Evolutionary conservation across 257 asterid genomes (phyloP).

Genomic region (Lantana camara): DNA sequence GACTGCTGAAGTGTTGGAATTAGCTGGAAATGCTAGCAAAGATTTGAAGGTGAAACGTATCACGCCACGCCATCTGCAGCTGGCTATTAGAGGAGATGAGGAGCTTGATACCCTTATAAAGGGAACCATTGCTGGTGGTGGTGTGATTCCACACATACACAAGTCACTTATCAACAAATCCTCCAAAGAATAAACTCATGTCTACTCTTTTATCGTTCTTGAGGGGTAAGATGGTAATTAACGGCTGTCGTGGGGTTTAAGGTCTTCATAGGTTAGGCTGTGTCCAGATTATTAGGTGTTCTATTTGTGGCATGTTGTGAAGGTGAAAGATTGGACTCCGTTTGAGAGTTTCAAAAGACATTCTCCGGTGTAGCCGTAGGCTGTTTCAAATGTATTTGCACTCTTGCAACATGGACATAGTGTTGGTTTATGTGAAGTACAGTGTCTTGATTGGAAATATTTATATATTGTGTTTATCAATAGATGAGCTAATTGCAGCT

Average conservation of each 20-base stretch:
- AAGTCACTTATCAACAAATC: conserved; percentile 57
- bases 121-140: conserved; percentile 56
- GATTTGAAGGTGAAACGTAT: conserved; percentile 56
- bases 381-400: conserved; percentile 5
- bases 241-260: conserved; percentile 1
- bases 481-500: neutral
- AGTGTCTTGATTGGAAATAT: conserved; percentile 10
- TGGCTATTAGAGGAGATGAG: conserved; percentile 52
- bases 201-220: neutral
- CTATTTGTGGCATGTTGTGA: conserved; percentile 28
- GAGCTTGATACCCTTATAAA: conserved; percentile 49
- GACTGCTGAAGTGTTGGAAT: conserved; percentile 48
- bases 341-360: conserved; percentile 16
- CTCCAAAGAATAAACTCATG: conserved; percentile 36
- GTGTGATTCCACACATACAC: conserved; percentile 56
- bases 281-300: conserved; percentile 26
- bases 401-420: conserved; percentile 25
- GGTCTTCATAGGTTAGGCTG: conserved; percentile 33
- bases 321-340: conserved; percentile 26
- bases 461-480: neutral
- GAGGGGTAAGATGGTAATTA: neutral
- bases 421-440: conserved; percentile 23
- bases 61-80: conserved; percentile 53
- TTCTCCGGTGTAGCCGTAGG: conserved; percentile 1
- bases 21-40: conserved; percentile 58